Evolutionary conservation across 345 rosid genomes (phyloP).

Genomic region (Nasturtium officinale): DNA sequence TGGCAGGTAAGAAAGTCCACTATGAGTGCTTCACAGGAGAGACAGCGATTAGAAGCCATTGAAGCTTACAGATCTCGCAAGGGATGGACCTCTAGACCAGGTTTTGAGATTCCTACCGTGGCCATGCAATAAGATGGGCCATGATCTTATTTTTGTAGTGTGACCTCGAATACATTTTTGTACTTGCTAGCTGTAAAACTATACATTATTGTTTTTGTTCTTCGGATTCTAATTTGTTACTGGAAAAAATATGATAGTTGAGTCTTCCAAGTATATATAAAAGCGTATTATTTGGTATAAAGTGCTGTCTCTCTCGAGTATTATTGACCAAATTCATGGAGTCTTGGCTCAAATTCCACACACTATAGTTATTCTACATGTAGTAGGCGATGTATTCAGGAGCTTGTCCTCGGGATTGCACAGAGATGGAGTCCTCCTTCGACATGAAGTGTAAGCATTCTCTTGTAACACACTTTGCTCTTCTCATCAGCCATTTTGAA

Average conservation of each 20-base stretch:
- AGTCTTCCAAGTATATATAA: background rate
- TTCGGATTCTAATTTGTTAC: slow-evolving; percentile 3
- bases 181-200: slow-evolving; percentile 18
- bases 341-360: background rate
- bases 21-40: slow-evolving; percentile 64
- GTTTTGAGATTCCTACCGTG: slow-evolving; percentile 54
- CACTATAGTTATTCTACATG: background rate
- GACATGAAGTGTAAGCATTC: slow-evolving; percentile 73
- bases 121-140: slow-evolving; percentile 22
- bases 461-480: slow-evolving; percentile 46
- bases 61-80: slow-evolving; percentile 75
- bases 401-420: slow-evolving; percentile 49
- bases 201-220: background rate
- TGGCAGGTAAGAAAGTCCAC: slow-evolving; percentile 54
- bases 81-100: slow-evolving; percentile 77
- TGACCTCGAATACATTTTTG: slow-evolving; percentile 29
- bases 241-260: slow-evolving; percentile 1
- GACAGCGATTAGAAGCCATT: slow-evolving; percentile 72
- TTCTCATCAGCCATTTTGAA: slow-evolving; percentile 61
- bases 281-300: background rate
- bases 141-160: too few relatives aligned
- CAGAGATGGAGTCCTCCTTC: slow-evolving; percentile 54
- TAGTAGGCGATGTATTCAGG: background rate
- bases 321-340: background rate
- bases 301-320: background rate